Conservation (phyloP, 306 rosid genomes). For the Casuarina glauca region DNA sequence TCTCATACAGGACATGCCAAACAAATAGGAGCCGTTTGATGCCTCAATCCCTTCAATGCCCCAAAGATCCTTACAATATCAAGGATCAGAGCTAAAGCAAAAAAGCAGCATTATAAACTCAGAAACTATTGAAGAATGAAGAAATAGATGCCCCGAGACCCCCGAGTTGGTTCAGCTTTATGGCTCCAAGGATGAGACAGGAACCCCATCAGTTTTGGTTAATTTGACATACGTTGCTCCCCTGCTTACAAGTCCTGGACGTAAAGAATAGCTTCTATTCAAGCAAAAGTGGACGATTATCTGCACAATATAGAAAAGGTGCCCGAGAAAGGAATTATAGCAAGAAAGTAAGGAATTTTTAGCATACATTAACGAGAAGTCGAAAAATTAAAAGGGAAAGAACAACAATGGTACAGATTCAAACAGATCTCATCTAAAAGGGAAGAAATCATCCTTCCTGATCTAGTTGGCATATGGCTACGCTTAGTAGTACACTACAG, state of each 20-base stretch:
- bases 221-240: background rate
- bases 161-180: background rate
- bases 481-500: background rate
- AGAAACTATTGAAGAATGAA: background rate
- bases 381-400: background rate
- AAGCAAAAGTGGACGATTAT: background rate
- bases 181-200: background rate
- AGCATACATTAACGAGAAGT: background rate
- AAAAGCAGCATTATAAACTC: background rate
- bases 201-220: background rate
- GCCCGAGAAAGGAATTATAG: background rate
- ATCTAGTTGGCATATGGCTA: background rate
- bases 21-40: background rate
- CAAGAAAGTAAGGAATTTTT: background rate
- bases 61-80: background rate
- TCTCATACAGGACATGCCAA: background rate
- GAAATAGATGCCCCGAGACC: background rate
- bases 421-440: background rate
- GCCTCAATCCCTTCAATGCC: background rate
- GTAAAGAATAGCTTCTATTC: background rate
- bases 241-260: background rate
- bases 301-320: conserved; percentile 1
- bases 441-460: background rate
- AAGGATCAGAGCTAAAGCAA: background rate
- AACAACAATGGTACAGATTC: background rate